Base-by-base conservation (phyloP, 2,329 filamentous ascomycete genomes). In the Chaetomium olivaceum region DNA sequence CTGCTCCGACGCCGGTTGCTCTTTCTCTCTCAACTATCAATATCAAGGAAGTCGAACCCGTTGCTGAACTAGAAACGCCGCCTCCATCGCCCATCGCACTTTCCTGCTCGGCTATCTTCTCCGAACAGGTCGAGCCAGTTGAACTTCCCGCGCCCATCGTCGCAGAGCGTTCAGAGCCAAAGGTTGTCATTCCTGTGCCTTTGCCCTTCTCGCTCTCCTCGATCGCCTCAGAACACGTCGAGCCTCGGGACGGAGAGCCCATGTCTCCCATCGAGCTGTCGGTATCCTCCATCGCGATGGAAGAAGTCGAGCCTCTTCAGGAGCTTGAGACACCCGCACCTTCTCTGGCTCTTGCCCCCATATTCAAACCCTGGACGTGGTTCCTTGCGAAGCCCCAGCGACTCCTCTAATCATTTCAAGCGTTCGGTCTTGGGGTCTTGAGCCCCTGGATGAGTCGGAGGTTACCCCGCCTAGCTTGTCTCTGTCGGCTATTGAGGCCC, bases 241-340 rank as follows among this genome's bases (percentile, higher is more conserved):
- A 78, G 66, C 79, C 80, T 4, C 64, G 75, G 25, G 48, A 9
- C 14, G 67, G 71, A 43, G 61, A 64, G 16, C 55, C 67, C 67
- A n/a, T 72, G 73, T 63, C 67, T 58, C 69, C 71, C 9, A 48
- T 61, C 27, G 58, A 52, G 36, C 57, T 73, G 8, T 71, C 71
- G 1, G 61, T 80, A 46, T 80, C 79, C 1, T 67, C 73, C 29
- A 74, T 80, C 60, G 60, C 73, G 25, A 69, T 74, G 2, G 73
- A 78, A 66, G 68, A 72, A 14, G 68, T 74, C 9, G 76, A 77
- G 65, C 79, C 80, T 39, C 33, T 62, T 36, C 61, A 65, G 25
- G 70, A 72, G 48, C 63, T 65, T 19, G 65, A 68, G 66, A 64
- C 19, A 66, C 73, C 46, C 1, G 52, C 57, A 11, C 63, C 64